These are phyloP conservation scores for Simplicillium sp. DNA, from an alignment of 2,329 filamentous ascomycete species.

Conservation along the genomic window DNA sequence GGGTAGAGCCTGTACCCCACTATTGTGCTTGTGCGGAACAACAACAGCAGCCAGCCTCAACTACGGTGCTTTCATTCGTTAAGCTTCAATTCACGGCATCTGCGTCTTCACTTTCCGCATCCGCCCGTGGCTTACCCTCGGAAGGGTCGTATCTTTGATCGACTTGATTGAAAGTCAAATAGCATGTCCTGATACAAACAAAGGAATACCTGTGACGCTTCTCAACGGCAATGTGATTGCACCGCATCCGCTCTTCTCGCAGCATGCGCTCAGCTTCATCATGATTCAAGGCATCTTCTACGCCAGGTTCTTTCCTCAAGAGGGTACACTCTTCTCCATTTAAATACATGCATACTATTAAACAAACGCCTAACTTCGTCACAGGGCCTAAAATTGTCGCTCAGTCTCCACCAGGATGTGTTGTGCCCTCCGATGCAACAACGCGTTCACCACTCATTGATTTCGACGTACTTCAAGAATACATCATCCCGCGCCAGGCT, in stretches of 20 bases:
- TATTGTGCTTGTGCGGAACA: too few species aligned
- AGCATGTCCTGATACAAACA: too few species aligned
- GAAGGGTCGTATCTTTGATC: too few species aligned
- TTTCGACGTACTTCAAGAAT: constrained; percentile 80
- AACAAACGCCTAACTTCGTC: background rate
- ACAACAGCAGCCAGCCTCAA: too few species aligned
- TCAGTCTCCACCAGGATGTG: constrained; percentile 53
- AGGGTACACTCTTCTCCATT: constrained; percentile 33
- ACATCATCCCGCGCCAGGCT: constrained; percentile 88
- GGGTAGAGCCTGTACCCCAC: too few species aligned
- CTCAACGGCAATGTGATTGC: background rate
- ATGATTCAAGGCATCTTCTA: constrained; percentile 68
- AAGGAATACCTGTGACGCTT: background rate
- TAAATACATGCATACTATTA: background rate
- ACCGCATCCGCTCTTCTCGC: background rate
- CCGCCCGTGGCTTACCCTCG: too few species aligned
- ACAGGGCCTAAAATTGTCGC: constrained; percentile 53
- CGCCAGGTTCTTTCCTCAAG: constrained; percentile 56
- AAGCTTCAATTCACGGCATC: too few species aligned
- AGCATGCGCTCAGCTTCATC: constrained; percentile 4
- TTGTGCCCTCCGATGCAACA: constrained; percentile 34
- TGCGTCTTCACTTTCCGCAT: too few species aligned
- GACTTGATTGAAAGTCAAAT: too few species aligned
- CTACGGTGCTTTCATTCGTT: too few species aligned
- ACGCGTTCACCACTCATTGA: constrained; percentile 57